These are phyloP conservation scores for Gaertneriomyces sp. DNA, from an alignment of 192 early-diverging fungal genomes.

Conservation along the genomic window DNA sequence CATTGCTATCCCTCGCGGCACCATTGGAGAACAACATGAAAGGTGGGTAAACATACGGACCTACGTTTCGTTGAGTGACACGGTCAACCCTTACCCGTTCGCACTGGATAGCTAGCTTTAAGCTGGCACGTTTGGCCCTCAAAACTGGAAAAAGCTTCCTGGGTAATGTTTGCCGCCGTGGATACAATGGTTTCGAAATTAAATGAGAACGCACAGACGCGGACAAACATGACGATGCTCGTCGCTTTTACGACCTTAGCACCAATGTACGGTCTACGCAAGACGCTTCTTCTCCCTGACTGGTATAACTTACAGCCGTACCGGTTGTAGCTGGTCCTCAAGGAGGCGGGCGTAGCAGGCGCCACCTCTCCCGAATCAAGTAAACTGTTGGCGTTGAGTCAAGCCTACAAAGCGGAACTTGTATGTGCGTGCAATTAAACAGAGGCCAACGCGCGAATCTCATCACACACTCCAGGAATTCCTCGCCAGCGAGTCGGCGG, in stretches of 20 bases:
- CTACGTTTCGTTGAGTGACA: background rate
- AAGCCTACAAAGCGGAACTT: slow-evolving; percentile 17
- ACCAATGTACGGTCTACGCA: background rate
- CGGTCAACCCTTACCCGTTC: background rate
- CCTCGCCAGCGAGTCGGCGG: slow-evolving; percentile 1
- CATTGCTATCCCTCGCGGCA: slow-evolving; percentile 16
- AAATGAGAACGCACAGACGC: background rate
- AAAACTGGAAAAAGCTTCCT: slow-evolving; percentile 19
- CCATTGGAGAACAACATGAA: slow-evolving; percentile 4
- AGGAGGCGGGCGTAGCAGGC: background rate
- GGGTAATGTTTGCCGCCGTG: background rate
- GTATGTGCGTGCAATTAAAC: background rate
- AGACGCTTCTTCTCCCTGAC: background rate
- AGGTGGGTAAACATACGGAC: background rate
- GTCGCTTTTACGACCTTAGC: slow-evolving; percentile 5
- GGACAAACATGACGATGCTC: slow-evolving; percentile 1
- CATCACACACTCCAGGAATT: slow-evolving; percentile 10
- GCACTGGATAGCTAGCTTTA: background rate
- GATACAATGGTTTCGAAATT: too few relatives aligned
- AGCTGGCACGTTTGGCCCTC: slow-evolving; percentile 6
- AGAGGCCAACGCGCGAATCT: too few relatives aligned
- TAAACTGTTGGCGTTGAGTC: background rate
- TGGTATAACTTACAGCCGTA: background rate
- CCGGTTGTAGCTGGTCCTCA: background rate
- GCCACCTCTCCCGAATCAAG: background rate